Evolutionary conservation across 1,139 yeast species (phyloP).

Genomic region (Meyerozyma guilliermondii): DNA sequence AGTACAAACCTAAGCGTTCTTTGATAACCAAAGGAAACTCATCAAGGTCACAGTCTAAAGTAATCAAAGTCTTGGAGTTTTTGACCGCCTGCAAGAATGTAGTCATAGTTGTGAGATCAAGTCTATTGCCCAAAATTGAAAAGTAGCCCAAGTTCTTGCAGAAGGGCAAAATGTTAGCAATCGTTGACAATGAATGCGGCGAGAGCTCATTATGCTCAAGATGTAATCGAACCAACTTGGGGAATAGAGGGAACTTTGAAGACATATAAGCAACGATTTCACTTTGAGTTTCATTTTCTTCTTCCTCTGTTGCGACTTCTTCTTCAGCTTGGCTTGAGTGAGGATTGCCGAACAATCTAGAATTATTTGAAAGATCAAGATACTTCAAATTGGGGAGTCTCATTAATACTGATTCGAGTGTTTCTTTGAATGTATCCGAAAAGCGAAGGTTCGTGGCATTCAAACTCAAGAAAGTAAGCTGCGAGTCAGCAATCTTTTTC

Average conservation of each 20-base stretch:
- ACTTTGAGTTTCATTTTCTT: slow-evolving; percentile 12
- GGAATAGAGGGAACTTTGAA: slow-evolving; percentile 55
- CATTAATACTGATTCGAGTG: slow-evolving; percentile 28
- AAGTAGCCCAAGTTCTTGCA: slow-evolving; percentile 53
- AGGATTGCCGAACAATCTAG: slow-evolving; percentile 41
- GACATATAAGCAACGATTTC: slow-evolving; percentile 36
- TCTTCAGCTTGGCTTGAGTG: background rate
- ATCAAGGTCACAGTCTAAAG: slow-evolving; percentile 36
- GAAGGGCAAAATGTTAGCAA: slow-evolving; percentile 60
- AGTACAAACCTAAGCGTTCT: slow-evolving; percentile 58
- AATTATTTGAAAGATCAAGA: slow-evolving; percentile 65
- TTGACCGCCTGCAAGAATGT: slow-evolving; percentile 39
- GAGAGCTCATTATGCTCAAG: slow-evolving; percentile 55
- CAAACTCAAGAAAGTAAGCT: slow-evolving; percentile 42
- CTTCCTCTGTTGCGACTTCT: background rate
- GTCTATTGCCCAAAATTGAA: slow-evolving; percentile 55
- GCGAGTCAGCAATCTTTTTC: slow-evolving; percentile 16
- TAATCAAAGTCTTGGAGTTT: slow-evolving; percentile 34
- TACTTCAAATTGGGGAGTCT: slow-evolving; percentile 52
- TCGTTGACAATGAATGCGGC: slow-evolving; percentile 41
- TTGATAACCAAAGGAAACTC: slow-evolving; percentile 40
- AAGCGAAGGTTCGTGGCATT: slow-evolving; percentile 45
- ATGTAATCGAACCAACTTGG: slow-evolving; percentile 51
- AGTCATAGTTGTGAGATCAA: slow-evolving; percentile 41
- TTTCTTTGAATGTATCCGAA: slow-evolving; percentile 26